phyloP scores from a whole-genome alignment of 2,329 filamentous ascomycete genomes.

The Apiospora pterosperma region DNA sequence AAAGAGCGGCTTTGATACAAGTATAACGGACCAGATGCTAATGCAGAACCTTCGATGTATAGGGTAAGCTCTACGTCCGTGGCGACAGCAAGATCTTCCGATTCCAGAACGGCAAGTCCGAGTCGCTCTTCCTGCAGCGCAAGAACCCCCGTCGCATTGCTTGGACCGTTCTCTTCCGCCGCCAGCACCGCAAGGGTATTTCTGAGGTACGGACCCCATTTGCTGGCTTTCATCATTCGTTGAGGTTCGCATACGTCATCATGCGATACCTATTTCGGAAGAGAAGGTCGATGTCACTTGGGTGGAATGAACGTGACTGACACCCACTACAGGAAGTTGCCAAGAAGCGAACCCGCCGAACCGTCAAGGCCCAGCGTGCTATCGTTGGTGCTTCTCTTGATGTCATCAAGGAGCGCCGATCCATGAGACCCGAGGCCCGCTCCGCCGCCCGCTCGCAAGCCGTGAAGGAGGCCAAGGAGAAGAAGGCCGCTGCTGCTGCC shows the following conservation, averaged over 20 bases:
- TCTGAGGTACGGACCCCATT: slow-evolving; percentile 74
- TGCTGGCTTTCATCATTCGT: neutral
- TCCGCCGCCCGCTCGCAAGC: slow-evolving; percentile 83
- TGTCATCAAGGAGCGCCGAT: slow-evolving; percentile 98
- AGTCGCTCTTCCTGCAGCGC: slow-evolving; percentile 99
- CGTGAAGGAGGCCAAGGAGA: slow-evolving; percentile 98
- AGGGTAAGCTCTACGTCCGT: slow-evolving; percentile 99
- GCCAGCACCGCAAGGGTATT: slow-evolving; percentile 99
- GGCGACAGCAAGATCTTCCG: slow-evolving; percentile 99
- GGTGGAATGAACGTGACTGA: slow-evolving; percentile 28
- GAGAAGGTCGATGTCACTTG: neutral
- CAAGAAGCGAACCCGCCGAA: slow-evolving; percentile 98
- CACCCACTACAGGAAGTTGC: slow-evolving; percentile 78
- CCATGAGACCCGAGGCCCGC: slow-evolving; percentile 92
- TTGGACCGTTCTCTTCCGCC: slow-evolving; percentile 97
- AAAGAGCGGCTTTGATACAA: neutral
- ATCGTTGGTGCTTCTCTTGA: slow-evolving; percentile 99
- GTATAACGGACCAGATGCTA: slow-evolving; percentile 19
- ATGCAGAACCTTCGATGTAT: slow-evolving; percentile 22
- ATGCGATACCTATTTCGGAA: neutral
- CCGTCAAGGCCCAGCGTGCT: slow-evolving; percentile 97
- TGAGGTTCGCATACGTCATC: neutral
- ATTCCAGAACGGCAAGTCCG: slow-evolving; percentile 99
- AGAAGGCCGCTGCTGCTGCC: slow-evolving; percentile 83
- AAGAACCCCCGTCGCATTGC: slow-evolving; percentile 99